phyloP scores from a whole-genome alignment of 495 filamentous ascomycete species.

The Penicillium salamii region DNA sequence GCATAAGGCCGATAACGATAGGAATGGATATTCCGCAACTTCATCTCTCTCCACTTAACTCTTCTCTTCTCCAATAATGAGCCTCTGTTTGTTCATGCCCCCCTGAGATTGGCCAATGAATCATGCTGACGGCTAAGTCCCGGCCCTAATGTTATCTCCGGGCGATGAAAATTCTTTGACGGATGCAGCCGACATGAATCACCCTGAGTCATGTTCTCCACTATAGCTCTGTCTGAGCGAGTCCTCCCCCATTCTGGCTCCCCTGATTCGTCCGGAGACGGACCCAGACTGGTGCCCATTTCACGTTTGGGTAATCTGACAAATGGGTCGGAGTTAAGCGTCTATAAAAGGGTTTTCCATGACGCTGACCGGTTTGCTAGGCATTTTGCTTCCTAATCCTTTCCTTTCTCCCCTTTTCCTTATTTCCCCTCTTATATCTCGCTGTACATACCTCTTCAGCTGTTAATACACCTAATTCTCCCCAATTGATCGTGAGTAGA shows the following conservation, averaged over 20 bases:
- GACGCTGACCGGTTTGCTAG: background rate
- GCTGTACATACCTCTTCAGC: constrained; percentile 14
- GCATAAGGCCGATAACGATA: background rate
- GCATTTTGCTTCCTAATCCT: background rate
- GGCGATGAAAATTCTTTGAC: background rate
- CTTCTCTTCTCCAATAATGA: background rate
- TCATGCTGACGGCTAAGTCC: background rate
- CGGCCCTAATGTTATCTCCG: constrained; percentile 1
- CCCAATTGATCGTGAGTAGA: constrained; percentile 17
- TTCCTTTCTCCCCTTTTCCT: constrained; percentile 4
- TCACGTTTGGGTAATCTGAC: background rate
- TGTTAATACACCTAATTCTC: constrained; percentile 12
- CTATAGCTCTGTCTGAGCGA: constrained; percentile 1
- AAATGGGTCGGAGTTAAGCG: constrained; percentile 3
- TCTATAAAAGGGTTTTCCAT: background rate
- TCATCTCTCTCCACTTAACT: no score
- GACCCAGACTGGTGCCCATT: background rate
- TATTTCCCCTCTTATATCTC: background rate
- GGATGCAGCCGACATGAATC: background rate
- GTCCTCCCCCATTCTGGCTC: no score
- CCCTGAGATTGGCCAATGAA: background rate
- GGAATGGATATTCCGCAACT: background rate
- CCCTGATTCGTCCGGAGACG: background rate
- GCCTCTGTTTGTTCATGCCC: background rate
- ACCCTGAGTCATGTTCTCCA: constrained; percentile 8